Conservation (phyloP, 2,329 filamentous ascomycete genomes). For the Fusarium pseudoanthophilum region DNA sequence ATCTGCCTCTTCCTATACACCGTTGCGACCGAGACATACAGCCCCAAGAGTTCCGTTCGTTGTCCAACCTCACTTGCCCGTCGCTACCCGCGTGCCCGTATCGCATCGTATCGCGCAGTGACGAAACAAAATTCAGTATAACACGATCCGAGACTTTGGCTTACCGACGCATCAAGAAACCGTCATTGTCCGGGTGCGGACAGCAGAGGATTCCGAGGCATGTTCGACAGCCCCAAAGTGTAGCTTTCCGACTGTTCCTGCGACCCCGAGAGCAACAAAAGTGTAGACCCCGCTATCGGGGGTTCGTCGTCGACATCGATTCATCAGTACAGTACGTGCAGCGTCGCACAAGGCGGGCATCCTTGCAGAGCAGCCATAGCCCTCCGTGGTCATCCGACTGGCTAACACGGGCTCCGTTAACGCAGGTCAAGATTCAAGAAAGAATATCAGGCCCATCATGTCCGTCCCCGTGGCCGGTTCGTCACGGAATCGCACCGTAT, state of each 20-base stretch:
- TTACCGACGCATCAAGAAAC: conserved; percentile 30
- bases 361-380: conserved; percentile 38
- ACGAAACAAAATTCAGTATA: conserved; percentile 30
- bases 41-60: conserved; percentile 34
- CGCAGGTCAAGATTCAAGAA: conserved; percentile 41
- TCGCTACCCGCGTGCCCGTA: conserved; percentile 36
- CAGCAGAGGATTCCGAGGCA: conserved; percentile 51
- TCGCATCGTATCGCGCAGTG: conserved; percentile 25
- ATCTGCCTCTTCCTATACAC: conserved; percentile 34
- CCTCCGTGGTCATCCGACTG: conserved; percentile 39
- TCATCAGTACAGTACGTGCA: conserved; percentile 54
- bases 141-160: conserved; percentile 31
- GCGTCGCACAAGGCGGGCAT: conserved; percentile 50
- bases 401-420: conserved; percentile 33
- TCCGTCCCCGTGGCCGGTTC: conserved; percentile 62
- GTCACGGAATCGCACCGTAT: conserved; percentile 68
- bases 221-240: conserved; percentile 50
- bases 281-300: conserved; percentile 42
- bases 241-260: conserved; percentile 48
- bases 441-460: conserved; percentile 62
- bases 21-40: conserved; percentile 48
- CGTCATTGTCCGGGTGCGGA: conserved; percentile 47
- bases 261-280: conserved; percentile 42
- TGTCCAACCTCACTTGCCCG: conserved; percentile 40
- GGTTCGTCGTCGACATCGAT: conserved; percentile 44